phyloP scores from a whole-genome alignment of 768 basidiomycete genomes.

The Leccinum subgranulosum region DNA sequence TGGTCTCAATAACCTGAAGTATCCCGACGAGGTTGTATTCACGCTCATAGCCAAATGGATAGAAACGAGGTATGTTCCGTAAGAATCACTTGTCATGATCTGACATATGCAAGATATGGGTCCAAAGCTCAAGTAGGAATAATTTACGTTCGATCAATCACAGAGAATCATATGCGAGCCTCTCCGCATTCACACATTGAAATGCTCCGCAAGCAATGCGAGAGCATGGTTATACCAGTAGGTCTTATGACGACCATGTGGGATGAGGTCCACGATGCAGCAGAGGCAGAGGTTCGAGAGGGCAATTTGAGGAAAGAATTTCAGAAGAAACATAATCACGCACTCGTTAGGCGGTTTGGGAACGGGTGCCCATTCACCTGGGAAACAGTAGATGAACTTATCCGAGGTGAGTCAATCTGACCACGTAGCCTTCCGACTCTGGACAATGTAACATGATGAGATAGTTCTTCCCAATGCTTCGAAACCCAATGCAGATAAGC shows the following conservation, averaged over 20 bases:
- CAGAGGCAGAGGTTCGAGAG: slow-evolving; percentile 1
- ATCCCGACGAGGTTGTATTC: not conserved
- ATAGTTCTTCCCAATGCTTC: not conserved
- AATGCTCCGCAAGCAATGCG: slow-evolving; percentile 1
- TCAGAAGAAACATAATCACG: not conserved
- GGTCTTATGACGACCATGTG: slow-evolving; percentile 12
- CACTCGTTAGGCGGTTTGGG: slow-evolving; percentile 1
- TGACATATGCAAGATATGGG: not conserved
- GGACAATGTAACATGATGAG: not conserved
- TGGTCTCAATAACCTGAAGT: not conserved
- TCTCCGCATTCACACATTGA: not conserved
- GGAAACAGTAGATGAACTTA: not conserved
- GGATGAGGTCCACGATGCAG: not conserved
- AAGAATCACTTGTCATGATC: not conserved
- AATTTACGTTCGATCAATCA: slow-evolving; percentile 8
- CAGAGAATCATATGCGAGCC: not conserved
- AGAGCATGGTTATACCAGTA: not conserved
- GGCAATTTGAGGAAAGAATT: not conserved
- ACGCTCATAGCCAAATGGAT: not conserved
- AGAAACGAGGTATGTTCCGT: not conserved
- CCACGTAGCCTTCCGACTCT: not conserved
- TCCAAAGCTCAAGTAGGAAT: not conserved
- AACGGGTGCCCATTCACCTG: not conserved
- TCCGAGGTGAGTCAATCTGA: not conserved
- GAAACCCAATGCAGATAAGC: not conserved